Conservation (phyloP, 768 basidiomycete species). For the Daedaleopsis nitida region DNA sequence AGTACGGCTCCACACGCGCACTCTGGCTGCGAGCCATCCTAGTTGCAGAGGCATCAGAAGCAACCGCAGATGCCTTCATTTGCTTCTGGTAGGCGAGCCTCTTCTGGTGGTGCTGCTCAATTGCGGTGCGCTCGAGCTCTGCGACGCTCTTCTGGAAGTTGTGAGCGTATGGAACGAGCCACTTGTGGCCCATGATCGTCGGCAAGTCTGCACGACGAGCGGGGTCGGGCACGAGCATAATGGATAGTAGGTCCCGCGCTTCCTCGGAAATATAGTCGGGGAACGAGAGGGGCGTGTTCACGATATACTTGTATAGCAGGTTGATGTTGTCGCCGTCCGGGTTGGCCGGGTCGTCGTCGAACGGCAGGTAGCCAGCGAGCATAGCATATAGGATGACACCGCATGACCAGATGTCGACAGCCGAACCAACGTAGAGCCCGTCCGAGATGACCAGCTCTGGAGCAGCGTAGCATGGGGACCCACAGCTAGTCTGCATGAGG, state of each 20-base stretch:
- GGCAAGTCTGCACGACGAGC: constrained; percentile 72
- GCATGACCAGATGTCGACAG: constrained; percentile 97
- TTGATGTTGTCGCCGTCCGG: constrained; percentile 99
- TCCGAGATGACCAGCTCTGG: constrained; percentile 98
- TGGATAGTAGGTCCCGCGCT: constrained; percentile 79
- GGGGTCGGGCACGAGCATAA: constrained; percentile 96
- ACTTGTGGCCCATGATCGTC: constrained; percentile 84
- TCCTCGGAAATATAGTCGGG: constrained; percentile 91
- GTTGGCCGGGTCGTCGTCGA: constrained; percentile 98
- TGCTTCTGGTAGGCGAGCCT: constrained; percentile 78
- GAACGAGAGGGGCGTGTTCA: constrained; percentile 94
- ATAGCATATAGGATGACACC: constrained; percentile 97
- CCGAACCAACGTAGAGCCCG: constrained; percentile 94
- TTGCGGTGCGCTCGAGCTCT: constrained; percentile 77
- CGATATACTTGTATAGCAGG: constrained; percentile 96
- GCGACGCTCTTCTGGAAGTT: constrained; percentile 72
- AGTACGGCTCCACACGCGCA: constrained; percentile 52
- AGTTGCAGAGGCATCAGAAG: constrained; percentile 22
- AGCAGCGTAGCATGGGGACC: constrained; percentile 96
- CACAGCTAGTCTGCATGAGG: constrained; percentile 98
- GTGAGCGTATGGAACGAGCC: constrained; percentile 69
- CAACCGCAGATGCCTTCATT: constrained; percentile 54
- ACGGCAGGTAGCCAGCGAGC: constrained; percentile 97
- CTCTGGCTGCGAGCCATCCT: constrained; percentile 53
- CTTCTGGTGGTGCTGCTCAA: constrained; percentile 86